Evolutionary conservation across 768 basidiomycete genomes (phyloP).

Genomic region (Tylopilus rubrobrunneus): DNA sequence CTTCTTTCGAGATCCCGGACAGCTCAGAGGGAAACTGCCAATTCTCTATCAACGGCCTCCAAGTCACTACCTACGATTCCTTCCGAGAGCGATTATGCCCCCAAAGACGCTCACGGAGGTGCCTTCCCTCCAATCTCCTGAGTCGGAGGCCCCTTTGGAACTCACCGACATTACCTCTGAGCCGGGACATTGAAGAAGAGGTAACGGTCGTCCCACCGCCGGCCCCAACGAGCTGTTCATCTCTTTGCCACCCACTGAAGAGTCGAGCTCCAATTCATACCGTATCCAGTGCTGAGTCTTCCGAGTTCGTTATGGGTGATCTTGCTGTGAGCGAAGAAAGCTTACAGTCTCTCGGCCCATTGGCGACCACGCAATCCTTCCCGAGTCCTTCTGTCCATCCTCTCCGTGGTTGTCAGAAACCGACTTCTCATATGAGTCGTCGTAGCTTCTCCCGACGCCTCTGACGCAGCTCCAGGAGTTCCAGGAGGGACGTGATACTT

Average conservation of each 20-base stretch:
- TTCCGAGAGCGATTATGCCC: constrained; percentile 48
- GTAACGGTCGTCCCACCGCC: constrained; percentile 8
- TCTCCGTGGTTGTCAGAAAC: constrained; percentile 61
- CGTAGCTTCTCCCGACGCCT: constrained; percentile 66
- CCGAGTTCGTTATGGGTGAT: constrained; percentile 28
- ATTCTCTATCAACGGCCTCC: constrained; percentile 45
- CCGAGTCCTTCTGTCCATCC: constrained; percentile 32
- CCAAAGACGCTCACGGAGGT: constrained; percentile 26
- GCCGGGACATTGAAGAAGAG: constrained; percentile 21
- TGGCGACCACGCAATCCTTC: constrained; percentile 33
- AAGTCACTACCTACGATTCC: constrained; percentile 54
- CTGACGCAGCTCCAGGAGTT: constrained; percentile 48
- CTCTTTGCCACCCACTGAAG: constrained; percentile 30
- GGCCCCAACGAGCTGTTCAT: constrained; percentile 21
- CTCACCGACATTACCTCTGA: constrained; percentile 22
- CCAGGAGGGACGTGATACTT: constrained; percentile 58
- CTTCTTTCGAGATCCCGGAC: constrained; percentile 28
- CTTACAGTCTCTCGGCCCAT: constrained; percentile 33
- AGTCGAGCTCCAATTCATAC: constrained; percentile 35
- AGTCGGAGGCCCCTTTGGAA: constrained; percentile 18
- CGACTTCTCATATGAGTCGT: constrained; percentile 72
- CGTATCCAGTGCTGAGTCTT: constrained; percentile 41
- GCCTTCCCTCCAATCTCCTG: constrained; percentile 26
- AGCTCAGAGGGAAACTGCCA: constrained; percentile 41
- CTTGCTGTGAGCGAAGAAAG: constrained; percentile 28